Conservation (phyloP, 345 rosid species). For the Ceriops decandra region DNA sequence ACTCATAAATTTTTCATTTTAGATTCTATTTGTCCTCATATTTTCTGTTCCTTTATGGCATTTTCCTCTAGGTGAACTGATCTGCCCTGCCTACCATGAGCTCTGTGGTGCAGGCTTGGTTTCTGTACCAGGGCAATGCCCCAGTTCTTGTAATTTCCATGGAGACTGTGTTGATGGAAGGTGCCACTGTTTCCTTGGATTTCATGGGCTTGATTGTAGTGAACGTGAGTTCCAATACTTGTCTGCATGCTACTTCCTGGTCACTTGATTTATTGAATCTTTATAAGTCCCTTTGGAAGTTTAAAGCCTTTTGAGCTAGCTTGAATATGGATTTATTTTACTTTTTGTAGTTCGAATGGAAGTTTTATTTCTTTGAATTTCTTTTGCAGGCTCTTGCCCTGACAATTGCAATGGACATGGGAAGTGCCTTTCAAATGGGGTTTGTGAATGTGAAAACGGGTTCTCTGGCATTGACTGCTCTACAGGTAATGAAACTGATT, state of each 20-base stretch:
- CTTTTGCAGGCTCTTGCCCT: slow-evolving; percentile 75
- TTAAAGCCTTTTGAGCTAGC: too few relatives aligned
- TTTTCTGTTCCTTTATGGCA: slow-evolving; percentile 9
- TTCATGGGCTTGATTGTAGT: slow-evolving; percentile 83
- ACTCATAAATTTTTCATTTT: not conserved
- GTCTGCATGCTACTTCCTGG: not conserved
- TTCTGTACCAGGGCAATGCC: slow-evolving; percentile 71
- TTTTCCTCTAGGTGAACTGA: slow-evolving; percentile 66
- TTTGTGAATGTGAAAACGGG: slow-evolving; percentile 70
- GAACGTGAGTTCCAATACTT: slow-evolving; percentile 53
- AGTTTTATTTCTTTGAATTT: slow-evolving; percentile 5
- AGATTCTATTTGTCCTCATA: slow-evolving; percentile 5
- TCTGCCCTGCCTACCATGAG: slow-evolving; percentile 89
- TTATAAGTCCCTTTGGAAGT: not conserved
- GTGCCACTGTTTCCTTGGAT: slow-evolving; percentile 86
- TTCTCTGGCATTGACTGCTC: slow-evolving; percentile 93
- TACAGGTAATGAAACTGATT: slow-evolving; percentile 51
- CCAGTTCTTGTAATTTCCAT: slow-evolving; percentile 71
- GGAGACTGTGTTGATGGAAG: slow-evolving; percentile 92
- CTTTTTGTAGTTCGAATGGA: not conserved
- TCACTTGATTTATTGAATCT: not conserved
- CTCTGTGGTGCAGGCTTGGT: slow-evolving; percentile 58
- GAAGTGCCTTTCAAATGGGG: slow-evolving; percentile 69
- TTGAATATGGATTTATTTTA: not conserved
- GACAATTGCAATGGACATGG: slow-evolving; percentile 75